These are phyloP conservation scores for Cubamyces sp. DNA, from an alignment of 768 basidiomycete species.

Conservation along the genomic window DNA sequence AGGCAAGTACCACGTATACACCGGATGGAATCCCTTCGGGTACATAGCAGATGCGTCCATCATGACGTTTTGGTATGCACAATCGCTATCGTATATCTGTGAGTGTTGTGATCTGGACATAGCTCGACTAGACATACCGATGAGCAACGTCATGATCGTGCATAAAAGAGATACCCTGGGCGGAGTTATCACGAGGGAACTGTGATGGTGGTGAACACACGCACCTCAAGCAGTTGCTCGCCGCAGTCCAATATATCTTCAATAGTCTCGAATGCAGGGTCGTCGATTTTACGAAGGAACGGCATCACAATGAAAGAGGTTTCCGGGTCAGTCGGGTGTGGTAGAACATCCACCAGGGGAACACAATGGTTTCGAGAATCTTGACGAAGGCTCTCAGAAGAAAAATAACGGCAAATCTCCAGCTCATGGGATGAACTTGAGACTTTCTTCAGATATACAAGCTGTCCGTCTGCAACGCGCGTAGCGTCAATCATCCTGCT, in stretches of 20 bases:
- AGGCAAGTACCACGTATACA: neutral
- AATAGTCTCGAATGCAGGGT: constrained; percentile 31
- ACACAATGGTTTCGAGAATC: constrained; percentile 33
- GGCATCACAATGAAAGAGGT: constrained; percentile 31
- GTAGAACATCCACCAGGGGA: constrained; percentile 25
- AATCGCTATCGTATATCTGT: constrained; percentile 24
- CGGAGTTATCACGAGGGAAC: neutral
- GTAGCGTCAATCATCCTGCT: constrained; percentile 24
- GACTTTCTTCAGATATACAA: constrained; percentile 29
- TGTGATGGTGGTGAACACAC: neutral
- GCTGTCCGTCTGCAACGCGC: constrained; percentile 21
- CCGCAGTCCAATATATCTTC: constrained; percentile 34
- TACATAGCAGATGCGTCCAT: constrained; percentile 26
- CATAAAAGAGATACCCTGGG: constrained; percentile 14
- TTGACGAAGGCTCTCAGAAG: constrained; percentile 4
- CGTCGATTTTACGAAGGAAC: constrained; percentile 23
- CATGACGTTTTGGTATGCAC: constrained; percentile 26
- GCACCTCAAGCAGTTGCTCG: constrained; percentile 31
- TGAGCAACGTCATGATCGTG: constrained; percentile 5
- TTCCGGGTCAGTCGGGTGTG: constrained; percentile 17
- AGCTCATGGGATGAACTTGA: constrained; percentile 6
- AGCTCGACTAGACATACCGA: neutral
- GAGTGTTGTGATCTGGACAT: neutral
- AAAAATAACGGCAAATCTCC: constrained; percentile 19
- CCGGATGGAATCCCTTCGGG: constrained; percentile 27